A percentile compares a stretch with the other conserved stretches of the same genome.
These are phyloP conservation scores for Mycosarcoma mackinlayi DNA, from an alignment of 1,284 basidiomycete species.

Conservation along the genomic window DNA sequence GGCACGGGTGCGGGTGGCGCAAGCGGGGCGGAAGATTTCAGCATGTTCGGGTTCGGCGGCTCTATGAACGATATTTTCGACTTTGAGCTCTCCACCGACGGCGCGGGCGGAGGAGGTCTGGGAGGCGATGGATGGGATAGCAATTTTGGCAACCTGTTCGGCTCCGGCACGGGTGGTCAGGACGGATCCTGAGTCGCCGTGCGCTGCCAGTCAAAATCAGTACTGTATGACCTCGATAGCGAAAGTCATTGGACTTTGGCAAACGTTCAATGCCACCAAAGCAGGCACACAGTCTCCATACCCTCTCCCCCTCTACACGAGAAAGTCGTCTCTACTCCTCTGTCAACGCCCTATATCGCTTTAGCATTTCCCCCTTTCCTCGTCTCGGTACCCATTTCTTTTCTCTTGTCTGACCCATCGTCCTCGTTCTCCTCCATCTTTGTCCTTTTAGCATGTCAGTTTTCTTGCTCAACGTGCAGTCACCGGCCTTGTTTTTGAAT, in stretches of 20 bases:
- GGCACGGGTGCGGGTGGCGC: conserved; percentile 9
- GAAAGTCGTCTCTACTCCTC: not conserved
- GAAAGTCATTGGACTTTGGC: no score
- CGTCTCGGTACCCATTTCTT: not conserved
- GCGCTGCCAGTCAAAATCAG: not conserved
- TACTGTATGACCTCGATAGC: no score
- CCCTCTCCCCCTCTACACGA: not conserved
- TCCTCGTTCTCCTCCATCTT: not conserved
- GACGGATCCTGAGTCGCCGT: conserved; percentile 24
- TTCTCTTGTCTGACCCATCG: not conserved
- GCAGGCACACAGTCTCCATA: not conserved
- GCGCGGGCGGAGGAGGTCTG: conserved; percentile 26
- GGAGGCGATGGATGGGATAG: conserved; percentile 50
- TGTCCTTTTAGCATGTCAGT: conserved; percentile 17
- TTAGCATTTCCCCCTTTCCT: conserved; percentile 1
- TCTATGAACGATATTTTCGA: conserved; percentile 65
- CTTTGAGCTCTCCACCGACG: conserved; percentile 58
- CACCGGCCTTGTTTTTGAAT: conserved; percentile 22
- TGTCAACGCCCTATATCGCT: not conserved
- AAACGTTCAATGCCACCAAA: not conserved
- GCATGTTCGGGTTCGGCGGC: conserved; percentile 61
- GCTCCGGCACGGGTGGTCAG: conserved; percentile 31
- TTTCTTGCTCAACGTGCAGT: conserved; percentile 18
- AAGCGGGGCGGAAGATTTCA: conserved; percentile 54
- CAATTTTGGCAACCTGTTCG: conserved; percentile 54